Conservation (phyloP, 441 rosid species). For the Melianthus villosus region DNA sequence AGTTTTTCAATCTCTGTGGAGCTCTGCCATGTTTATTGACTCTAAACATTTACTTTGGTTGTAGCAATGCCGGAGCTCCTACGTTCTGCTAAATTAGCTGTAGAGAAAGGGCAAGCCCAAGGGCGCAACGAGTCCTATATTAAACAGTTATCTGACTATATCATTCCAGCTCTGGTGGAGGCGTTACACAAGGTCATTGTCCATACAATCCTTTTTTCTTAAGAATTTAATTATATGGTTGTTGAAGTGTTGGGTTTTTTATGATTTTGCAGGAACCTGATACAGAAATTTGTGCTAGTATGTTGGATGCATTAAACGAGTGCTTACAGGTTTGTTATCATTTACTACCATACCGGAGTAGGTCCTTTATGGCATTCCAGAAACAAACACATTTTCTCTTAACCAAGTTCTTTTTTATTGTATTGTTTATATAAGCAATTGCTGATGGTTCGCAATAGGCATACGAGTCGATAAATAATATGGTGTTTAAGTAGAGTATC, state of each 20-base stretch:
- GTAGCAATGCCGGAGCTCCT: constrained; percentile 96
- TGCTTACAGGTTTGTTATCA: constrained; percentile 63
- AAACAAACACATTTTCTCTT: no score
- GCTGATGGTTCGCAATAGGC: no score
- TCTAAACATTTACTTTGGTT: constrained; percentile 6
- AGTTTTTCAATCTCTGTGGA: background rate
- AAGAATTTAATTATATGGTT: no score
- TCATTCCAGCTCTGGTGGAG: constrained; percentile 81
- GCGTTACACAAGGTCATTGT: constrained; percentile 76
- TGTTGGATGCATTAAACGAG: constrained; percentile 92
- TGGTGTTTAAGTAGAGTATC: no score
- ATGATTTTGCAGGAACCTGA: constrained; percentile 99
- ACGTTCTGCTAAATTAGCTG: constrained; percentile 88
- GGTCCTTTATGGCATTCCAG: no score
- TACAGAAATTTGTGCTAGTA: constrained; percentile 84
- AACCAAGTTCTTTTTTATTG: no score
- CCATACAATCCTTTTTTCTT: no score
- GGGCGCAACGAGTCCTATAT: constrained; percentile 78
- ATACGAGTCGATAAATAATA: no score
- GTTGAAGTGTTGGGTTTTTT: no score
- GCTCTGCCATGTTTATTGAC: no score
- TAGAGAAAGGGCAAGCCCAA: constrained; percentile 72
- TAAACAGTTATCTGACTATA: constrained; percentile 83
- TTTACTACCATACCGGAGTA: background rate
- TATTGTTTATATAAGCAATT: no score